A percentile compares a stretch with the other conserved stretches of the same genome.
Conservation (phyloP, 257 asterid species). For the Thymus mandschuricus region DNA sequence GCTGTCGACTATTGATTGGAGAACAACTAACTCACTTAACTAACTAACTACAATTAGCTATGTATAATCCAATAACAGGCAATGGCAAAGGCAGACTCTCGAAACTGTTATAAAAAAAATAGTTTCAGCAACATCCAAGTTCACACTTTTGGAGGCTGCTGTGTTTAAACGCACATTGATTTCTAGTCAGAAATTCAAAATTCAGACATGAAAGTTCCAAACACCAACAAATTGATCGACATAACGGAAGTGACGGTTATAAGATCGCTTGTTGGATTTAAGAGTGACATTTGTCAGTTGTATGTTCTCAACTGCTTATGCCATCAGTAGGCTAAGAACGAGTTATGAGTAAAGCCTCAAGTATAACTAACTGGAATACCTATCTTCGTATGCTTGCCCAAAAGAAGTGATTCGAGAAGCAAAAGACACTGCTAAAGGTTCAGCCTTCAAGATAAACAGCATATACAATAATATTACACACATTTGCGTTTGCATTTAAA, state of each 20-base stretch:
- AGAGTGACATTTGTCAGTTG: neutral
- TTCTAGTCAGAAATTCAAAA: neutral
- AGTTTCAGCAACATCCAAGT: neutral
- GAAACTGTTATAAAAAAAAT: neutral
- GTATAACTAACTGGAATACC: constrained; percentile 1
- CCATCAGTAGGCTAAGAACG: neutral
- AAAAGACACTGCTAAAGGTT: neutral
- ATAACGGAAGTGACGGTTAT: neutral
- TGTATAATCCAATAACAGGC: too few relatives aligned
- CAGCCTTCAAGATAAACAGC: neutral
- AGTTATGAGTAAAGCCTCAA: neutral
- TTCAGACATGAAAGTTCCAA: neutral
- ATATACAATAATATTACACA: neutral
- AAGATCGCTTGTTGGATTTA: neutral
- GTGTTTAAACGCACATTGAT: neutral
- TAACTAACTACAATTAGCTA: too few relatives aligned
- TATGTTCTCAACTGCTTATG: neutral
- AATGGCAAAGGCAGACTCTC: neutral
- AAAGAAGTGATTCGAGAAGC: neutral
- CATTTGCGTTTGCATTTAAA: neutral
- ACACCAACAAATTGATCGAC: neutral
- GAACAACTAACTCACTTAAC: too few relatives aligned
- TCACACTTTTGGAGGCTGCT: neutral
- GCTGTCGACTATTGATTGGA: too few relatives aligned
- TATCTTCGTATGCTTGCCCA: neutral